These are phyloP conservation scores for Aureobasidium sp. DNA, from an alignment of 2,329 filamentous ascomycete genomes.

Conservation along the genomic window DNA sequence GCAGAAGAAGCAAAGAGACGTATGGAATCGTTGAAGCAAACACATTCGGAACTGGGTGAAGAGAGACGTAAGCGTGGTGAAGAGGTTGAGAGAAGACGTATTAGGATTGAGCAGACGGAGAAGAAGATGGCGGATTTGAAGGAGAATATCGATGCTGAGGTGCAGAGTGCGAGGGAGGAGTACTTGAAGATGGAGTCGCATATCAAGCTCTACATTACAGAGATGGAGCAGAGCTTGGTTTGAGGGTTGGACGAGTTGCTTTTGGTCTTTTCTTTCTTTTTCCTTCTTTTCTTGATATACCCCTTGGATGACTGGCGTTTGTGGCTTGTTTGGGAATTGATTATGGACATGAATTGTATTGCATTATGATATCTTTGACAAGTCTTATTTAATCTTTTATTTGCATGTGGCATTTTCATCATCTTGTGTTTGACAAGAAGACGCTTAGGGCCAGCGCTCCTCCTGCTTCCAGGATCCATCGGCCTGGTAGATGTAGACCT, in stretches of 20 bases:
- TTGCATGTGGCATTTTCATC: not conserved
- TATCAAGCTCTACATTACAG: slow-evolving; percentile 94
- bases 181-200: slow-evolving; percentile 97
- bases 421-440: not conserved
- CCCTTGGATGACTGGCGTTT: not conserved
- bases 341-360: not conserved
- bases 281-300: not conserved
- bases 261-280: not conserved
- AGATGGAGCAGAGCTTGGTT: slow-evolving; percentile 85
- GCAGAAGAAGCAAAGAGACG: slow-evolving; percentile 71
- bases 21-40: slow-evolving; percentile 79
- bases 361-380: not conserved
- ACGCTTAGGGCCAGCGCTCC: slow-evolving; percentile 55
- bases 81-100: slow-evolving; percentile 83
- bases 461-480: slow-evolving; percentile 54
- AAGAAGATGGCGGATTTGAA: slow-evolving; percentile 99
- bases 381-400: not conserved
- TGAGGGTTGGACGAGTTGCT: not conserved
- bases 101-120: slow-evolving; percentile 96
- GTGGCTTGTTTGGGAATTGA: too few species aligned
- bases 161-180: slow-evolving; percentile 82
- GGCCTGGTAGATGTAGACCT: slow-evolving; percentile 54
- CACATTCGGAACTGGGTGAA: slow-evolving; percentile 72
- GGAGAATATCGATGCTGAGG: slow-evolving; percentile 92
- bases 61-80: slow-evolving; percentile 80